Conservation (phyloP, 2,329 filamentous ascomycete genomes). For the Fusarium fracticaudum region DNA sequence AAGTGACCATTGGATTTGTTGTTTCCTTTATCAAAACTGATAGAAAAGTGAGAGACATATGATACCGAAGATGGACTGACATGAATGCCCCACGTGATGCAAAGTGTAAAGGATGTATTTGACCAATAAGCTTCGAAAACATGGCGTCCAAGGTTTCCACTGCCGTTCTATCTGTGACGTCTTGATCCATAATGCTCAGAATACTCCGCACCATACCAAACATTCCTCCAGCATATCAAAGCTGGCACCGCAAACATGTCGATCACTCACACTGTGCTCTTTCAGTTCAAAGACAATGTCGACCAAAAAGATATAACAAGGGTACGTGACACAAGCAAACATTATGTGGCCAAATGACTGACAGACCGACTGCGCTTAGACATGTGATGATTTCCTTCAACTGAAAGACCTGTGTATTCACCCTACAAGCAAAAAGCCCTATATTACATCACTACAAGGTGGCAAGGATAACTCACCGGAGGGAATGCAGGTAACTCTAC, state of each 20-base stretch:
- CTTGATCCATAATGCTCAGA: not conserved
- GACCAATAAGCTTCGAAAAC: not conserved
- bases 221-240: not conserved
- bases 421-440: not conserved
- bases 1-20: no score
- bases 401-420: constrained; percentile 12
- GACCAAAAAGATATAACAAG: not conserved
- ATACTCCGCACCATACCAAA: not conserved
- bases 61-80: not conserved
- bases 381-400: not conserved
- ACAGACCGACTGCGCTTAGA: not conserved
- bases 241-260: constrained; percentile 2
- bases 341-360: not conserved
- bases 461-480: constrained; percentile 19
- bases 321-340: not conserved
- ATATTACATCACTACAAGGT: constrained; percentile 6
- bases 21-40: not conserved
- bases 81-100: not conserved
- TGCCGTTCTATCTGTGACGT: not conserved
- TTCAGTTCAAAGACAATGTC: constrained; percentile 8
- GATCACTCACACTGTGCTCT: constrained; percentile 8
- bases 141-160: not conserved
- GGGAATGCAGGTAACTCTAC: not conserved
- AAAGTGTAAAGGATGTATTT: not conserved
- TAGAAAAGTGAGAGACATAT: not conserved